Evolutionary conservation across 257 asterid species (phyloP).

Genomic region (Sherardia arvensis): DNA sequence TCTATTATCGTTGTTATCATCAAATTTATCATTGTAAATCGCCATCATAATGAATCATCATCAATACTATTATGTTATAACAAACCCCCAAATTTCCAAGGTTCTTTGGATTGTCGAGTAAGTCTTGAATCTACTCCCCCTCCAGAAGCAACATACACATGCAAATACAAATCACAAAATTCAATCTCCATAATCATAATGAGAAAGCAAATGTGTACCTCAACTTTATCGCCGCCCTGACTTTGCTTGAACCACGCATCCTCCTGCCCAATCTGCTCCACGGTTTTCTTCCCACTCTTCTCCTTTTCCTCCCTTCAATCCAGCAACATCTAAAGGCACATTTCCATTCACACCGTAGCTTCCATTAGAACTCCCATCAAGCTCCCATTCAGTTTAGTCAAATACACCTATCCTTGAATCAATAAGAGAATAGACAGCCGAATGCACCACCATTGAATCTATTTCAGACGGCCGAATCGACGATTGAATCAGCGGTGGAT

Average conservation of each 20-base stretch:
- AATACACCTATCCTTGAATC: too few species aligned
- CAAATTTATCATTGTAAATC: too few species aligned
- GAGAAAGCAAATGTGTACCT: slow-evolving; percentile 41
- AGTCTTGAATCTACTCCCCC: slow-evolving; percentile 93
- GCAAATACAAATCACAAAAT: slow-evolving; percentile 10
- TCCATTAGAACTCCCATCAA: slow-evolving; percentile 27
- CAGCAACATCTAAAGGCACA: slow-evolving; percentile 30
- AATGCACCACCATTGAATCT: too few species aligned
- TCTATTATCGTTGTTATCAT: too few species aligned
- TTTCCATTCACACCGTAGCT: slow-evolving; percentile 32
- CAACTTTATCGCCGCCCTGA: slow-evolving; percentile 29
- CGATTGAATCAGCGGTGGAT: too few species aligned
- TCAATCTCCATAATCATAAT: not conserved
- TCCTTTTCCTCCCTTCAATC: slow-evolving; percentile 29
- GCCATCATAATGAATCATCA: too few species aligned
- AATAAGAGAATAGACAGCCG: too few species aligned
- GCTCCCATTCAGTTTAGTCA: slow-evolving; percentile 10
- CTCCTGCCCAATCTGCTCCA: slow-evolving; percentile 88
- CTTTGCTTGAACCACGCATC: slow-evolving; percentile 74
- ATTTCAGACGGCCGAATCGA: too few species aligned
- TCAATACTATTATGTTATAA: too few species aligned
- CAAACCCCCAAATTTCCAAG: slow-evolving; percentile 95
- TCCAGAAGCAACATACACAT: slow-evolving; percentile 96
- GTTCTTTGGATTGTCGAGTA: slow-evolving; percentile 94
- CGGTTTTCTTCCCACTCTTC: slow-evolving; percentile 36